phyloP scores from a whole-genome alignment of 2,329 filamentous ascomycete genomes.

The Beauveria brongniartii region DNA sequence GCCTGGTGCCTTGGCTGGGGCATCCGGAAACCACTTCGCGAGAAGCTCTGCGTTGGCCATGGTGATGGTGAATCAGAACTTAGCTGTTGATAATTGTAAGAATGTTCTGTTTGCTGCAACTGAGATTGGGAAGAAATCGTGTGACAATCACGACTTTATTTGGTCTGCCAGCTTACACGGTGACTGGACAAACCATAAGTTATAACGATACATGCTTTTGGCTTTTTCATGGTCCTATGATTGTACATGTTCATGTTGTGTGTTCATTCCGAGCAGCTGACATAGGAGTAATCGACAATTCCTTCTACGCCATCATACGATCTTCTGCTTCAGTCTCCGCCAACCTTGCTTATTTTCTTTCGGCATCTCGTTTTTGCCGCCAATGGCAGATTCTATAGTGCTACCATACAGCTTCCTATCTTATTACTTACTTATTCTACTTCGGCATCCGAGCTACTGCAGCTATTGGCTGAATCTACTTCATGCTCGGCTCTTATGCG shows the following conservation, averaged over 20 bases:
- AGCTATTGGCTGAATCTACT: not conserved
- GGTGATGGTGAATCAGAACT: not conserved
- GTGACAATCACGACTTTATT: not conserved
- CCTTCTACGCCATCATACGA: not conserved
- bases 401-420: not conserved
- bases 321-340: not conserved
- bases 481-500: not conserved
- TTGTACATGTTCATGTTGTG: not conserved
- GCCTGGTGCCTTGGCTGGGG: not conserved
- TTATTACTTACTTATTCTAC: not conserved
- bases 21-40: not conserved
- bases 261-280: not conserved
- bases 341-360: not conserved
- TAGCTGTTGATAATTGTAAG: not conserved
- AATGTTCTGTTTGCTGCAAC: not conserved
- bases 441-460: not conserved
- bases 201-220: not conserved
- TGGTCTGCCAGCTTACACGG: not conserved
- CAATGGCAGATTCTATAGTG: not conserved
- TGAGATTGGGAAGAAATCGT: not conserved
- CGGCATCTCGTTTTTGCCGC: not conserved
- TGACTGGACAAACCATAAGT: not conserved
- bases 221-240: not conserved
- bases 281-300: not conserved
- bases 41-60: not conserved